A percentile compares a stretch with the other conserved stretches of the same genome.
These are phyloP conservation scores for Zymoseptoria pseudotritici DNA, from an alignment of 2,329 filamentous ascomycete genomes.

Conservation along the genomic window DNA sequence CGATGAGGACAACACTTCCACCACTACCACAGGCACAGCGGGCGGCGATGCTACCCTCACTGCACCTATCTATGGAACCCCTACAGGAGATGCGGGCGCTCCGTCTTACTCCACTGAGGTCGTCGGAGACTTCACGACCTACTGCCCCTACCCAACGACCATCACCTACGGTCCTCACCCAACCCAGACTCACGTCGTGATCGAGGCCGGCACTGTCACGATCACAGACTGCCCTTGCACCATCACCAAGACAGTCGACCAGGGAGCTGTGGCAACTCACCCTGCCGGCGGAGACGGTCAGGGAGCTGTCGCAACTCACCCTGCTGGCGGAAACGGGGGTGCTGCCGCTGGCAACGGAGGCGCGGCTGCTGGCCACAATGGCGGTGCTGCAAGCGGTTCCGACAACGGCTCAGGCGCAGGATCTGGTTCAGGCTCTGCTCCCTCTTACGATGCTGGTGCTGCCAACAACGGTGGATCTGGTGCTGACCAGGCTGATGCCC, in stretches of 20 bases:
- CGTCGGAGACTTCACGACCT: slow-evolving; percentile 16
- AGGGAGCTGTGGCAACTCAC: too few species aligned
- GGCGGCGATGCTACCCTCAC: background rate
- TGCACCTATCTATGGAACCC: background rate
- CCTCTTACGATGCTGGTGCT: too few species aligned
- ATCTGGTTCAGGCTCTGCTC: too few species aligned
- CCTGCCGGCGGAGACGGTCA: background rate
- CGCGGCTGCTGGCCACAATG: background rate
- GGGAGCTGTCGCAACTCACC: too few species aligned
- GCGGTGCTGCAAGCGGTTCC: too few species aligned
- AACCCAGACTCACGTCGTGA: slow-evolving; percentile 20
- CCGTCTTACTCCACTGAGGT: slow-evolving; percentile 17
- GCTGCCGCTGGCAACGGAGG: too few species aligned
- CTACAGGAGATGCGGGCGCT: background rate
- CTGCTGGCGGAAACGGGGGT: background rate
- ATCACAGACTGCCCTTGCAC: slow-evolving; percentile 23
- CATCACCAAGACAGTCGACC: slow-evolving; percentile 2
- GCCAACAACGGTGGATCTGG: too few species aligned
- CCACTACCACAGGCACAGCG: background rate
- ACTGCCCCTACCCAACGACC: slow-evolving; percentile 22
- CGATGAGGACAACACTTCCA: background rate
- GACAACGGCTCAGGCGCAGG: too few species aligned
- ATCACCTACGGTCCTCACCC: slow-evolving; percentile 39
- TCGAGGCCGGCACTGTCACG: slow-evolving; percentile 17
- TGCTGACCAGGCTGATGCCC: too few species aligned